Percentiles rank a stretch among this genome's conserved stretches.
Evolutionary conservation across 2,329 filamentous ascomycete genomes (phyloP).

Genomic region (Aspergillus sp.): DNA sequence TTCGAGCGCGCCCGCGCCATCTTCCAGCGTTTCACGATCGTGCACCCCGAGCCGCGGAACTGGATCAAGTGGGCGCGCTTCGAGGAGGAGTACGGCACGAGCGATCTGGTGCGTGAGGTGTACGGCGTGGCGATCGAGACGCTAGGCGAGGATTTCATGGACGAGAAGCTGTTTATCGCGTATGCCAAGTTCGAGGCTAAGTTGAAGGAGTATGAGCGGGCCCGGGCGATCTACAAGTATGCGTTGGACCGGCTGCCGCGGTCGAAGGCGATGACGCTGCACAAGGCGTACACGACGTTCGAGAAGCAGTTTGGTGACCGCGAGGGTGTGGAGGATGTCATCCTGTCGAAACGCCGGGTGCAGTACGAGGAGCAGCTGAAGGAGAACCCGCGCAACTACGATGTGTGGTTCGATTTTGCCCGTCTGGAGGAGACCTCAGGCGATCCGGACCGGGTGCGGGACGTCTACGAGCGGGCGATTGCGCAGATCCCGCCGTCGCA

Average conservation of each 20-base stretch:
- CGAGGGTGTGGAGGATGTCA: conserved; percentile 92
- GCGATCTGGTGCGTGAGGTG: conserved; percentile 86
- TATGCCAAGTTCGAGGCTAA: conserved; percentile 95
- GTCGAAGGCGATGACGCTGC: conserved; percentile 77
- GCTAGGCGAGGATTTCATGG: conserved; percentile 90
- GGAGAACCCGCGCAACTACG: conserved; percentile 94
- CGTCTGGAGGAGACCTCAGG: conserved; percentile 83
- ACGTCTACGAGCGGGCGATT: conserved; percentile 93
- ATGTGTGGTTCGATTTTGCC: conserved; percentile 95
- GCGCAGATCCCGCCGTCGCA: conserved; percentile 92
- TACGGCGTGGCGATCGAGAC: conserved; percentile 86
- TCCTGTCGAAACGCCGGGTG: conserved; percentile 87
- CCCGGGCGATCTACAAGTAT: conserved; percentile 94
- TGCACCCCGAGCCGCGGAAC: conserved; percentile 91
- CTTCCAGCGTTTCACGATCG: conserved; percentile 83
- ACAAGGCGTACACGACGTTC: conserved; percentile 94
- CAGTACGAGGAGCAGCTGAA: conserved; percentile 94
- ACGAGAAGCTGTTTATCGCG: conserved; percentile 91
- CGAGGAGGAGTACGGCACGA: conserved; percentile 92
- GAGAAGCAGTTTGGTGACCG: conserved; percentile 96
- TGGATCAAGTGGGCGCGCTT: conserved; percentile 99
- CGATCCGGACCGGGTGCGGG: conserved; percentile 78
- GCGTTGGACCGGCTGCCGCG: conserved; percentile 87
- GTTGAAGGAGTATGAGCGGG: conserved; percentile 90
- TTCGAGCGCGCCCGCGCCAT: conserved; percentile 87